These are phyloP conservation scores for Anthracocystis panici-leucophaei DNA, from an alignment of 1,284 basidiomycete genomes.

Conservation along the genomic window DNA sequence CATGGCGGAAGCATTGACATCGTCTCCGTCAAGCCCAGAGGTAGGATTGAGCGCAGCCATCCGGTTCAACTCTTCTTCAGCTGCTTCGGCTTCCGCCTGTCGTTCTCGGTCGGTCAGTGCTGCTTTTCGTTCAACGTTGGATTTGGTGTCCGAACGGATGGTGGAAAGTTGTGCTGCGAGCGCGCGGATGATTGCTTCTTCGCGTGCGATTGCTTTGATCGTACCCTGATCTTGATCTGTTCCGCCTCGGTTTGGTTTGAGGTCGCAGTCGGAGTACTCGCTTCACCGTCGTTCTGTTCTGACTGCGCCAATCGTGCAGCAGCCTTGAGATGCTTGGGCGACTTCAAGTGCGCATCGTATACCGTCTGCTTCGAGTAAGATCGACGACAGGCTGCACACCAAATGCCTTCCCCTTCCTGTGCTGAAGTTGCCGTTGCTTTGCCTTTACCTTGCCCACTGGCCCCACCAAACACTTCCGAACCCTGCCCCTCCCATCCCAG, in stretches of 20 bases:
- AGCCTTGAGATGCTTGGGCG: slow-evolving; percentile 94
- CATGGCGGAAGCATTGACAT: slow-evolving; percentile 18
- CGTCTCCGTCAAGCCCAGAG: slow-evolving; percentile 29
- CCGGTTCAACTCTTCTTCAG: slow-evolving; percentile 53
- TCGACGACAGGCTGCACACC: slow-evolving; percentile 95
- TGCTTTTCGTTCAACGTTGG: slow-evolving; percentile 94
- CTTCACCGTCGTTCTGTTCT: slow-evolving; percentile 2
- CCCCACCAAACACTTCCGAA: slow-evolving; percentile 42
- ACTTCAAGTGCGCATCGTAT: slow-evolving; percentile 93
- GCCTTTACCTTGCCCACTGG: slow-evolving; percentile 60
- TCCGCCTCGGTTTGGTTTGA: slow-evolving; percentile 23
- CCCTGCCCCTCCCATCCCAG: slow-evolving; percentile 79
- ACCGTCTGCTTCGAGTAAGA: slow-evolving; percentile 96
- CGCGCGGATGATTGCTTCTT: slow-evolving; percentile 54
- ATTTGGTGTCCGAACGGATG: slow-evolving; percentile 76
- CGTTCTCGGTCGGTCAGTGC: slow-evolving; percentile 96
- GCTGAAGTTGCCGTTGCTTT: slow-evolving; percentile 22
- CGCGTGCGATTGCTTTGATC: slow-evolving; percentile 56
- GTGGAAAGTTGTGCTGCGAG: slow-evolving; percentile 36
- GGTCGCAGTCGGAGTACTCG: background rate
- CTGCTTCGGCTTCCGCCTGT: slow-evolving; percentile 86
- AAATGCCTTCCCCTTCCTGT: slow-evolving; percentile 77
- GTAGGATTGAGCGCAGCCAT: slow-evolving; percentile 36
- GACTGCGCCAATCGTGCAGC: slow-evolving; percentile 77
- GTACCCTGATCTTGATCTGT: slow-evolving; percentile 34